A percentile compares a stretch with the other conserved stretches of the same genome.
These are phyloP conservation scores for Volvox africanus DNA, from an alignment of 139 green algal genomes.

Conservation along the genomic window DNA sequence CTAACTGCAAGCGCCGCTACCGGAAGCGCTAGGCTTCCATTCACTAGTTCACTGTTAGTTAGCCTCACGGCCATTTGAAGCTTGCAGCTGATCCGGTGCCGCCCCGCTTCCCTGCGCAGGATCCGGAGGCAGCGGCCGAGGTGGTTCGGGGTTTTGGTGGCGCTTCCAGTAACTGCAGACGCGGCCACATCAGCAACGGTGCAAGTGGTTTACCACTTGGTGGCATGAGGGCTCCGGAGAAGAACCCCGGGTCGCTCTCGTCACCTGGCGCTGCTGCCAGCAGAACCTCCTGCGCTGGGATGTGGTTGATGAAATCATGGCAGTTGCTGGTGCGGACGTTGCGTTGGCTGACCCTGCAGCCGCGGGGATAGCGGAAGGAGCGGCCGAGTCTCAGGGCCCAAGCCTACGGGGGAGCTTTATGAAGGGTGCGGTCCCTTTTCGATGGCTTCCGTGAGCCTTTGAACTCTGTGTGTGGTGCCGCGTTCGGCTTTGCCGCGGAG, in stretches of 20 bases:
- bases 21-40: too few species aligned
- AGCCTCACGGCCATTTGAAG: too few species aligned
- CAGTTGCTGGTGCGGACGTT: neutral
- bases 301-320: neutral
- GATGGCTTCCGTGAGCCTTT: neutral
- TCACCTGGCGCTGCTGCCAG: slow-evolving; percentile 28
- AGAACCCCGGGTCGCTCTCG: neutral
- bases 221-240: too few species aligned
- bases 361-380: neutral
- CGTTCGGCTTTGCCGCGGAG: neutral
- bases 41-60: too few species aligned
- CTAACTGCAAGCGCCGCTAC: too few species aligned
- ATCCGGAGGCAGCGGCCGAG: neutral
- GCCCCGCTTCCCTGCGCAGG: neutral
- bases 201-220: neutral
- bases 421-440: neutral
- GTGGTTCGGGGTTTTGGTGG: slow-evolving; percentile 1
- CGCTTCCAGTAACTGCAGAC: neutral
- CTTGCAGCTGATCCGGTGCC: neutral
- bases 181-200: neutral
- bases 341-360: neutral
- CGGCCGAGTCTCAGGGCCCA: neutral
- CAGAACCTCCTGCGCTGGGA: slow-evolving; percentile 11
- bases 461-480: neutral
- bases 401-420: slow-evolving; percentile 2